These are phyloP conservation scores for Trypanosoma grayi DNA, from an alignment of 208 protist genomes.

Conservation along the genomic window DNA sequence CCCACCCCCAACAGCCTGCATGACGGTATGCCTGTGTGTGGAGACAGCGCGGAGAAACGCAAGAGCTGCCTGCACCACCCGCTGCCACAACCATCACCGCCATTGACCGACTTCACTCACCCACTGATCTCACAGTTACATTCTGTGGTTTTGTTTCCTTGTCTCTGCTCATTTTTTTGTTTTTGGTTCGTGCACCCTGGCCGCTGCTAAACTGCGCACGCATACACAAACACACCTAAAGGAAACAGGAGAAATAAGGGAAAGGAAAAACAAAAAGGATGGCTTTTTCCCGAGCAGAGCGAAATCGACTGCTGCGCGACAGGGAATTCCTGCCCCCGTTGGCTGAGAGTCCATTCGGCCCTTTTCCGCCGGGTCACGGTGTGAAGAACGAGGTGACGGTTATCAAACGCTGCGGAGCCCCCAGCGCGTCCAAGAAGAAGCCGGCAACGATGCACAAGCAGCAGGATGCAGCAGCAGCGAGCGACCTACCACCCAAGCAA, in stretches of 20 bases:
- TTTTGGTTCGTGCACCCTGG: too few species aligned
- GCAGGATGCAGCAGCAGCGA: neutral
- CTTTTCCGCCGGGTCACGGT: constrained; percentile 56
- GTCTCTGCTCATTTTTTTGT: too few species aligned
- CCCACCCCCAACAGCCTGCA: too few species aligned
- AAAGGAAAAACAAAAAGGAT: constrained; percentile 20
- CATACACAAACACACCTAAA: neutral
- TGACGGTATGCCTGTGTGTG: too few species aligned
- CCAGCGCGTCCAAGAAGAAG: constrained; percentile 25
- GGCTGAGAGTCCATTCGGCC: constrained; percentile 82
- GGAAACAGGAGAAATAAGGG: constrained; percentile 1
- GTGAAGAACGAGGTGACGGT: constrained; percentile 36
- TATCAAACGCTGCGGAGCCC: constrained; percentile 16
- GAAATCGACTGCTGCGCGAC: constrained; percentile 62
- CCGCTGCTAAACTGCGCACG: constrained; percentile 1
- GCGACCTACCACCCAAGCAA: constrained; percentile 5
- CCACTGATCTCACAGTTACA: too few species aligned
- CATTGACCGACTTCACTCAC: too few species aligned
- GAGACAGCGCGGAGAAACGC: too few species aligned
- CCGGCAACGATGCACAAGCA: neutral
- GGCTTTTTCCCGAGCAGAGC: constrained; percentile 57
- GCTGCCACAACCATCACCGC: too few species aligned
- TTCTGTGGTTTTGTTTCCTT: too few species aligned
- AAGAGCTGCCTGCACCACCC: too few species aligned
- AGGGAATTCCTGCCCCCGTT: constrained; percentile 64